Conservation (phyloP, 495 filamentous ascomycete species). For the Glonium stellatum region DNA sequence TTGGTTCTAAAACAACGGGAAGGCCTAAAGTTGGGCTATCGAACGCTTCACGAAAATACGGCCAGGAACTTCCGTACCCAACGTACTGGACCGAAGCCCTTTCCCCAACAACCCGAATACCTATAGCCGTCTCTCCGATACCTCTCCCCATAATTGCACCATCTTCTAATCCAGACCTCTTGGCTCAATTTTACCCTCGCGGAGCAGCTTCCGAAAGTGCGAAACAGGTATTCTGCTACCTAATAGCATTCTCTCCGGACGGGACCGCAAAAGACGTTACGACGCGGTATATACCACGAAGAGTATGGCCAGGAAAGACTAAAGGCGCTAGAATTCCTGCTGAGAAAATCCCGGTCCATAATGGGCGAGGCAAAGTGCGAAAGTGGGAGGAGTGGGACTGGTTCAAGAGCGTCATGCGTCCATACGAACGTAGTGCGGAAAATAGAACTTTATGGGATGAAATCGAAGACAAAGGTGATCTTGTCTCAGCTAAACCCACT, state of each 20-base stretch:
- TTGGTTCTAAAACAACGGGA: slow-evolving; percentile 27
- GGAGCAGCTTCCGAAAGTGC: slow-evolving; percentile 72
- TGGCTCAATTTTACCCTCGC: slow-evolving; percentile 75
- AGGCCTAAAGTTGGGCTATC: slow-evolving; percentile 31
- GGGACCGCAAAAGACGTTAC: slow-evolving; percentile 94
- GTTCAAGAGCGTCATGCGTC: slow-evolving; percentile 71
- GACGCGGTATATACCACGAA: slow-evolving; percentile 78
- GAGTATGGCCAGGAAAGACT: slow-evolving; percentile 79
- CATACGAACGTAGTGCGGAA: slow-evolving; percentile 57
- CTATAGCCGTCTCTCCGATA: slow-evolving; percentile 53
- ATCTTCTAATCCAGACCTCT: slow-evolving; percentile 51
- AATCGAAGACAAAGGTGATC: slow-evolving; percentile 66
- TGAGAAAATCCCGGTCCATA: slow-evolving; percentile 73
- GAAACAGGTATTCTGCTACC: slow-evolving; percentile 86
- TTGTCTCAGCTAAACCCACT: slow-evolving; percentile 62
- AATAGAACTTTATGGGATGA: slow-evolving; percentile 64
- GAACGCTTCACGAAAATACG: slow-evolving; percentile 42
- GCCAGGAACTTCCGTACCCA: slow-evolving; percentile 70
- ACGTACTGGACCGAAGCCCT: slow-evolving; percentile 91
- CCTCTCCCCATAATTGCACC: slow-evolving; percentile 14
- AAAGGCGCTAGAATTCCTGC: slow-evolving; percentile 73
- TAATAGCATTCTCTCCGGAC: slow-evolving; percentile 78
- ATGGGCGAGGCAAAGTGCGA: slow-evolving; percentile 62
- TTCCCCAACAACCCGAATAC: slow-evolving; percentile 69
- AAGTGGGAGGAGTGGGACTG: slow-evolving; percentile 70